These are phyloP conservation scores for Leucaena leucocephala DNA, from an alignment of 306 rosid genomes.

Conservation along the genomic window DNA sequence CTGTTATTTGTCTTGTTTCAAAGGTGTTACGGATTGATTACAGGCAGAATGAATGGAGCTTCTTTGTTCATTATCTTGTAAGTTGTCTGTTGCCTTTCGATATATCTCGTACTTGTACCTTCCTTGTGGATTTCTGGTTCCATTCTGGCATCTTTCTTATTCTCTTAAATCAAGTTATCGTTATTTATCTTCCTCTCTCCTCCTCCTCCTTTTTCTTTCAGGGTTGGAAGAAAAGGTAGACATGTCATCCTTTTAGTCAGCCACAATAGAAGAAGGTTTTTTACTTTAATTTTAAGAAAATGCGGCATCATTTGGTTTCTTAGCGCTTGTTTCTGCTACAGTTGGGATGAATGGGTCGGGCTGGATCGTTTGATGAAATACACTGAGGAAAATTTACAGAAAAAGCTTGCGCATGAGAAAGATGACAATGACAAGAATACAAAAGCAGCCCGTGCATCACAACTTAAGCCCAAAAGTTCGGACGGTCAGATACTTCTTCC, in stretches of 20 bases:
- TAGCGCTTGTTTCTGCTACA: constrained; percentile 38
- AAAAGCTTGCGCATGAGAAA: constrained; percentile 41
- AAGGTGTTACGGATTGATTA: constrained; percentile 56
- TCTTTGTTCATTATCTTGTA: constrained; percentile 77
- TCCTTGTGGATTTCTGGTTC: background rate
- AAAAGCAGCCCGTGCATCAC: constrained; percentile 42
- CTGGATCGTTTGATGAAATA: constrained; percentile 67
- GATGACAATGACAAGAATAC: constrained; percentile 50
- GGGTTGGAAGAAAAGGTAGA: constrained; percentile 94
- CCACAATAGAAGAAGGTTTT: background rate
- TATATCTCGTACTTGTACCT: background rate
- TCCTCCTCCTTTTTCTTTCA: constrained; percentile 39
- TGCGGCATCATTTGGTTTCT: constrained; percentile 22
- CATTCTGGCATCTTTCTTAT: background rate
- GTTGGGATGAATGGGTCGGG: constrained; percentile 95
- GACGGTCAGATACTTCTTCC: constrained; percentile 47
- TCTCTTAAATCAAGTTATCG: constrained; percentile 3
- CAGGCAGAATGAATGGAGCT: constrained; percentile 47
- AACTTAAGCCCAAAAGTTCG: constrained; percentile 48
- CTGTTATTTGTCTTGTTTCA: constrained; percentile 29
- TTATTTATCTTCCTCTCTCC: background rate
- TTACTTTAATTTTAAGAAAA: background rate
- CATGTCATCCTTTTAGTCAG: constrained; percentile 23
- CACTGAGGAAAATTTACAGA: constrained; percentile 60
- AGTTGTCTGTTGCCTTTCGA: constrained; percentile 22